phyloP scores from a whole-genome alignment of 192 early-diverging fungal species.

The Powellomyces hirtus region DNA sequence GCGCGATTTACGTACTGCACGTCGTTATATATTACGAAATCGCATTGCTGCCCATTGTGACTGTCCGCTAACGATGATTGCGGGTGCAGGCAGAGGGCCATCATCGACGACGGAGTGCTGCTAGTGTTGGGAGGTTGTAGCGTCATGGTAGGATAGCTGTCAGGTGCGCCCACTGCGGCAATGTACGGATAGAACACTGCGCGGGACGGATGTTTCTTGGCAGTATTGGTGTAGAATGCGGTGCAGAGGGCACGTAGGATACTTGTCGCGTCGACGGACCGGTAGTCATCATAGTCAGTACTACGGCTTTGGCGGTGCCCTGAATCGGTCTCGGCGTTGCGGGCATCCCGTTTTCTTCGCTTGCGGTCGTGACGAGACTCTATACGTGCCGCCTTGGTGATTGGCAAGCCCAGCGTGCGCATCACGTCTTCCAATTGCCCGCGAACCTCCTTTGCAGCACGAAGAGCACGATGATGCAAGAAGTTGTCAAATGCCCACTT shows the following conservation, averaged over 20 bases:
- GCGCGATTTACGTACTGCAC: slow-evolving; percentile 50
- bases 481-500: slow-evolving; percentile 45
- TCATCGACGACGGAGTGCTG: not conserved
- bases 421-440: slow-evolving; percentile 43
- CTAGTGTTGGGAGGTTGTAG: not conserved
- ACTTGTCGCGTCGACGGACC: slow-evolving; percentile 30
- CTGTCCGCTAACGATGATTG: slow-evolving; percentile 30
- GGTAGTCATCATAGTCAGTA: not conserved
- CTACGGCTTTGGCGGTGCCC: not conserved
- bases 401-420: slow-evolving; percentile 30
- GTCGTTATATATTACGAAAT: slow-evolving; percentile 55
- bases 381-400: not conserved
- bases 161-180: not conserved
- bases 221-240: slow-evolving; percentile 51
- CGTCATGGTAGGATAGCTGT: not conserved
- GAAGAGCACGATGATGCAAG: slow-evolving; percentile 49
- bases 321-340: not conserved
- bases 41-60: slow-evolving; percentile 7
- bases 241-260: slow-evolving; percentile 51
- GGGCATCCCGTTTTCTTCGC: not conserved
- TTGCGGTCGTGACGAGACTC: slow-evolving; percentile 14
- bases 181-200: slow-evolving; percentile 45
- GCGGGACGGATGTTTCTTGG: slow-evolving; percentile 46
- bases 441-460: slow-evolving; percentile 44
- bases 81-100: slow-evolving; percentile 40